These are phyloP conservation scores for Pythium angustatum DNA, from an alignment of 352 stramenopile species.

Conservation along the genomic window DNA sequence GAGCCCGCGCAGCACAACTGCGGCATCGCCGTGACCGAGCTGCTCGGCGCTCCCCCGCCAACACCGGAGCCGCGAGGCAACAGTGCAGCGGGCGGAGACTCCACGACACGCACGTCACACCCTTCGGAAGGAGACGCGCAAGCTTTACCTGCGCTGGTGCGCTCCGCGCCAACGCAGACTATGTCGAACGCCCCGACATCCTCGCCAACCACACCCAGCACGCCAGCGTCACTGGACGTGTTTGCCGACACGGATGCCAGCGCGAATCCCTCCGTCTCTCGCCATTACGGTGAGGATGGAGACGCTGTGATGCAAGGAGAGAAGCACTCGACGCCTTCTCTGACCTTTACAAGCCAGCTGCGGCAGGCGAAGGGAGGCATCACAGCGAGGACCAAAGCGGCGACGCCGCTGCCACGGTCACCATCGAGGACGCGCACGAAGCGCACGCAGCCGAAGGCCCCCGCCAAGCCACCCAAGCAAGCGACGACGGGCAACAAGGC, in stretches of 20 bases:
- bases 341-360: background rate
- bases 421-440: background rate
- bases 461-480: background rate
- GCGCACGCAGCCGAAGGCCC: background rate
- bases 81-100: background rate
- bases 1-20: background rate
- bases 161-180: no score
- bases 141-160: background rate
- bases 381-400: background rate
- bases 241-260: background rate
- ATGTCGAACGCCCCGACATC: background rate
- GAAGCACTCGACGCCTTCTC: background rate
- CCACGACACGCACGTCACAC: background rate
- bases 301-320: background rate
- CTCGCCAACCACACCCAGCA: background rate
- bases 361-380: background rate
- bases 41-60: background rate
- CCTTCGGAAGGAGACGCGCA: background rate
- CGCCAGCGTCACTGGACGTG: background rate
- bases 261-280: background rate
- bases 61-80: background rate
- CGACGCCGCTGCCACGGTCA: background rate
- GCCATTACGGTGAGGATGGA: background rate
- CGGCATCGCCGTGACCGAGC: background rate
- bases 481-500: background rate